Evolutionary conservation across 2,329 filamentous ascomycete genomes (phyloP).

Genomic region (Knoxdaviesia proteae): DNA sequence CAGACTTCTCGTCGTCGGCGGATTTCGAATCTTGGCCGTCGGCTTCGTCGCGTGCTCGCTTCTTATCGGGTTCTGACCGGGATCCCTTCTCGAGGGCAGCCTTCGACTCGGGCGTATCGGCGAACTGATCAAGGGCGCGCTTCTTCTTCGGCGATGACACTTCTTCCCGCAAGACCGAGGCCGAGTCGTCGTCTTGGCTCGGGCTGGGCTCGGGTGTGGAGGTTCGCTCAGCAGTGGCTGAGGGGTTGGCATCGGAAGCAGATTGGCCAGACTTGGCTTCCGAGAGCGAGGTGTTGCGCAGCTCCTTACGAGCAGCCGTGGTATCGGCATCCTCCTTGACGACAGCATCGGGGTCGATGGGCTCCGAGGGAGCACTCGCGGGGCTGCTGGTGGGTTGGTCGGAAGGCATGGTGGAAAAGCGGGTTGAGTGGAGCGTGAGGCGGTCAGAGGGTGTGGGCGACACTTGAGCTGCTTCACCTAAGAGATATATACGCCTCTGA

Average conservation of each 20-base stretch:
- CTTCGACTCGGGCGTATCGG: constrained; percentile 19
- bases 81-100: constrained; percentile 26
- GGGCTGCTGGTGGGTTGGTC: constrained; percentile 20
- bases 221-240: constrained; percentile 9
- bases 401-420: constrained; percentile 19
- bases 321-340: constrained; percentile 40
- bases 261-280: constrained; percentile 13
- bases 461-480: not conserved
- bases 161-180: constrained; percentile 21
- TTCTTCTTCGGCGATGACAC: constrained; percentile 46
- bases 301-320: constrained; percentile 39
- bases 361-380: constrained; percentile 11
- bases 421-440: not conserved
- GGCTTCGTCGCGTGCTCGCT: constrained; percentile 34
- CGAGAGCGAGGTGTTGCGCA: constrained; percentile 43
- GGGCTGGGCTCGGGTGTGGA: constrained; percentile 16
- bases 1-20: constrained; percentile 9
- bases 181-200: constrained; percentile 14
- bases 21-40: constrained; percentile 11
- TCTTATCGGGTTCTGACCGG: constrained; percentile 39
- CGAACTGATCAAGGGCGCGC: constrained; percentile 37
- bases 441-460: not conserved
- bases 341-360: constrained; percentile 9
- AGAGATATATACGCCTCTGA: too few species aligned
- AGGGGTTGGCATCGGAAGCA: constrained; percentile 6